Percentiles rank a stretch among this genome's conserved stretches.
Conservation (phyloP, 768 basidiomycete genomes). For the Pleurotus salmoneostramineus region DNA sequence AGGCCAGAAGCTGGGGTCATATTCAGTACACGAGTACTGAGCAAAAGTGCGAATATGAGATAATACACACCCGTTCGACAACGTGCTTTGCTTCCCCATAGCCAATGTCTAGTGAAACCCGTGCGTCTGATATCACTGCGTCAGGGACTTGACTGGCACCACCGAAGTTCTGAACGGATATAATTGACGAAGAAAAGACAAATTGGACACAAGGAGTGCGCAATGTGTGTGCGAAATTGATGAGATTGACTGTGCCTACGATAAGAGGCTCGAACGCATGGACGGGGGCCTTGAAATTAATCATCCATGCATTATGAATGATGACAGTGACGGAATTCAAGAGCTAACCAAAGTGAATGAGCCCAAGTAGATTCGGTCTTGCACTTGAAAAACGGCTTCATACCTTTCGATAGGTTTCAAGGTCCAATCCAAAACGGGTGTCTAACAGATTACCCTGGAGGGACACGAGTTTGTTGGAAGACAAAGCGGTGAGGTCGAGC, state of each 20-base stretch:
- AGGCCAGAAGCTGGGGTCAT: slow-evolving; percentile 21
- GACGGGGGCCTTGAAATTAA: slow-evolving; percentile 34
- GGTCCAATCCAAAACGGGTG: slow-evolving; percentile 12
- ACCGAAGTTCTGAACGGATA: not conserved
- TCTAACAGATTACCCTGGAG: slow-evolving; percentile 14
- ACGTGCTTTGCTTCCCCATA: slow-evolving; percentile 6
- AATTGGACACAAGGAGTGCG: not conserved
- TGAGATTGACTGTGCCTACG: slow-evolving; percentile 21
- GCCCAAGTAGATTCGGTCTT: not conserved
- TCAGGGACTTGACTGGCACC: not conserved
- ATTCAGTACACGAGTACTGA: not conserved
- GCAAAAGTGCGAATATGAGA: not conserved
- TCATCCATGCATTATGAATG: slow-evolving; percentile 31
- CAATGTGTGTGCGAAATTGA: slow-evolving; percentile 18
- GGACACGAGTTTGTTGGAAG: slow-evolving; percentile 11
- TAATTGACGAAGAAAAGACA: not conserved
- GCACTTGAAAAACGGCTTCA: not conserved
- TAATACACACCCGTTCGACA: not conserved
- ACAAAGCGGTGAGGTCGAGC: slow-evolving; percentile 11
- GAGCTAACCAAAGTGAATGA: slow-evolving; percentile 9
- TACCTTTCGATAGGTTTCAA: slow-evolving; percentile 15
- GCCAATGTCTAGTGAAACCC: not conserved
- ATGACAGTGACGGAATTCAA: slow-evolving; percentile 17
- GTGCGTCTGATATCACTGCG: not conserved
- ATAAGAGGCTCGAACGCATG: slow-evolving; percentile 30